Evolutionary conservation across 129 eudicot genomes (phyloP), one percentile per base, ranked within the genome.

Genomic region (Flaveria sonorensis): DNA sequence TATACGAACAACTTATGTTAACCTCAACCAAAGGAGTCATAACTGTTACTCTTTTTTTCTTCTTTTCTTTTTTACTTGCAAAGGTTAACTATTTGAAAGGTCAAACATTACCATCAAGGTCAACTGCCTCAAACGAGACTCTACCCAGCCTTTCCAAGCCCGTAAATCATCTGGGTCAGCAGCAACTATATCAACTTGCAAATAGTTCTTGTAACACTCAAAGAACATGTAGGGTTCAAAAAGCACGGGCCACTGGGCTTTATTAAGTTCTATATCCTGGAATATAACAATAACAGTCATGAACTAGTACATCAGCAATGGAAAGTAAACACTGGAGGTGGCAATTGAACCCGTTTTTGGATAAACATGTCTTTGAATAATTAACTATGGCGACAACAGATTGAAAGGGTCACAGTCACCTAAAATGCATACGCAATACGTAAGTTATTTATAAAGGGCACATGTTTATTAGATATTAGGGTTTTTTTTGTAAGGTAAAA

Each of bases 101-200:
- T 68, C 16, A 79, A 76, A 87, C 46, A 78, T 86, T 88, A 95
- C 99, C 99, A 85, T 95, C 86, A 91, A 70, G 15, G 99, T 95
- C 67, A 95, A 81, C 79, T 91, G 99, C 84, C 99, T 87, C 46
- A 95, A 85, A 21, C 99, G 96, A 65, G 99, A 95, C 74, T 89
- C 97, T 53, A 95, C 97, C 99, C 99, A 95, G 24, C 97, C 99
- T 88, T 79, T 91, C 99, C 99, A 95, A 51, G 94, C 86, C 64
- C 91, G 97, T 71, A 95, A 69, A 79, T 94, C 99, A 76, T 92
- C 91, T 13, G 74, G 70, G 79, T 95, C 90, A 57, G 83, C 81
- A 42, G 99, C 97, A 71, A 87, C 65, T 7, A 95, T 85, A 70
- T 95, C 97, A 51, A 95, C 91, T 72, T 95, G 94, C 26, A 92